Conservation (phyloP, 257 asterid genomes). For the Lycium barbarum region DNA sequence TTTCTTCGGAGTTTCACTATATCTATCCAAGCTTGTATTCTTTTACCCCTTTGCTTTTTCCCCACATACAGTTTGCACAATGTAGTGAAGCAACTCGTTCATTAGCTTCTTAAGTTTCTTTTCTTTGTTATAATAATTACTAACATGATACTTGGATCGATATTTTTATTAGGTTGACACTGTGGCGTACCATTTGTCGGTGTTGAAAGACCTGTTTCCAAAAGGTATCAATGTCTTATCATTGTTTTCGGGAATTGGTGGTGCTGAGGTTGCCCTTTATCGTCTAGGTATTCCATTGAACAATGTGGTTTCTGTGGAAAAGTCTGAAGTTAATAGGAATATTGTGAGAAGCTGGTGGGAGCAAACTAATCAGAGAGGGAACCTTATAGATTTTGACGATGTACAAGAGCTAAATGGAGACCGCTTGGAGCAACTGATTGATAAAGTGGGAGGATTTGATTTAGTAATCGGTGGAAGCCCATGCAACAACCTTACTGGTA, state of each 20-base stretch:
- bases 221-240: slow-evolving; percentile 73
- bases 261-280: slow-evolving; percentile 93
- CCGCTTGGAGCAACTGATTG: slow-evolving; percentile 44
- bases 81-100: not conserved
- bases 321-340: slow-evolving; percentile 66
- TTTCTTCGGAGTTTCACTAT: not conserved
- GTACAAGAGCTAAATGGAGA: slow-evolving; percentile 52
- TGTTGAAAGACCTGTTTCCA: slow-evolving; percentile 69
- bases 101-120: not conserved
- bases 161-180: slow-evolving; percentile 68
- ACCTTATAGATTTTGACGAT: slow-evolving; percentile 59
- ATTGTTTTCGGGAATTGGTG: slow-evolving; percentile 93
- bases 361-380: slow-evolving; percentile 75
- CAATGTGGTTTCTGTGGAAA: slow-evolving; percentile 76
- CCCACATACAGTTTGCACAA: slow-evolving; percentile 12
- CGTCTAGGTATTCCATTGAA: slow-evolving; percentile 71
- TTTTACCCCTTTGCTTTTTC: not conserved
- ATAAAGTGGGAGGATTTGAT: slow-evolving; percentile 43
- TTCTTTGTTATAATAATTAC: not conserved
- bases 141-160: slow-evolving; percentile 1
- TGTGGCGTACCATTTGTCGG: slow-evolving; percentile 87
- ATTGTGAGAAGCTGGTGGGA: slow-evolving; percentile 93
- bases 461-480: slow-evolving; percentile 30
- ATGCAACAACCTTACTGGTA: slow-evolving; percentile 35
- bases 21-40: not conserved